Evolutionary conservation across 257 asterid species (phyloP), one percentile per base, ranked within the genome.

Genomic region (Eucommia ulmoides): DNA sequence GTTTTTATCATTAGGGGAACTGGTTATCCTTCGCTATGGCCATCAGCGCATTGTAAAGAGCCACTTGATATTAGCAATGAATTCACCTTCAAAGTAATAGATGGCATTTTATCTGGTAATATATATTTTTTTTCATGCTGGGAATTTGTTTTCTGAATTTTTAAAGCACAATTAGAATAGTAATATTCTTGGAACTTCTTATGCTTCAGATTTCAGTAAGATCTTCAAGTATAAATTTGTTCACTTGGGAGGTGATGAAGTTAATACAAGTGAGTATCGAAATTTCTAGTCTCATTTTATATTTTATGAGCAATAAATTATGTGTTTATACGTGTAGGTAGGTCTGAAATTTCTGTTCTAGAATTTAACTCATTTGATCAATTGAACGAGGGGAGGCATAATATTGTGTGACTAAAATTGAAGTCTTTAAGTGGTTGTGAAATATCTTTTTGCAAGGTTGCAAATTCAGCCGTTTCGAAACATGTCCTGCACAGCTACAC

Each of bases 171-270:
- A 51, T 46, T 29, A 20, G 55, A 47, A 59, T 24, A 23, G 50
- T 54, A 8, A 24, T 3, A 15, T 42, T 48, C 20, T 24, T 24
- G 45, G 3, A 24, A 51, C 7, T 48, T 67, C 19, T 52, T 35
- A 0, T 51, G 25, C 58, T 59, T 49, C 88, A 89, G 97, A 82
- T 80, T 82, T 89, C 75, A 84, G 96, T 58, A 80, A 82, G 74
- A 80, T 89, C 56, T 89, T 89, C 87, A 89, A 78, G 52, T 89
- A 80, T 69, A 89, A 60, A 59, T 89, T 89, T 50, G 62, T 89
- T 64, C 97, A 89, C 69, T 76, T 89, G 41, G 96, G 97, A 54
- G 97, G 97, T 23, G 97, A 89, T 55, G 97, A 89, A 82, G 96
- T 89, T 50, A 48, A 84, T 52, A 76, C 94, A 5, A 61, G 95